Percentiles rank a stretch among this genome's conserved stretches.
These are phyloP conservation scores for Dendrocalamus sinicus DNA, from an alignment of 176 grass and related monocot genomes.

Conservation along the genomic window DNA sequence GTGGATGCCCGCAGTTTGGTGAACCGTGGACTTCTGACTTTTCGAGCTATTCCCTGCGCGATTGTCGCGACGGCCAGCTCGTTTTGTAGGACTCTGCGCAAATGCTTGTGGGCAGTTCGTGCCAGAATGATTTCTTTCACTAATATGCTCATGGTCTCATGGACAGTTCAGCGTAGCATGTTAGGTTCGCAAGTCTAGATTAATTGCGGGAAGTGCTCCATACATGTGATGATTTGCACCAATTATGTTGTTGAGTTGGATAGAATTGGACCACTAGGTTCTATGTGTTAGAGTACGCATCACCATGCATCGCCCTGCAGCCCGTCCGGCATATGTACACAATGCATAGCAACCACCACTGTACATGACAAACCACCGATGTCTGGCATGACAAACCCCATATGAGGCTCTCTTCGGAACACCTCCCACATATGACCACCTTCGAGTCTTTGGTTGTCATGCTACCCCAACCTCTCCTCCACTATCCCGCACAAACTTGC, in stretches of 20 bases:
- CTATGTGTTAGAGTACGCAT: no score
- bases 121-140: neutral
- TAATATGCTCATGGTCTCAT: no score
- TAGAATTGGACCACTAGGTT: neutral
- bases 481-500: neutral
- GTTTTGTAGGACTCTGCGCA: neutral
- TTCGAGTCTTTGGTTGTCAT: neutral
- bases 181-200: neutral
- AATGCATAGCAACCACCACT: no score
- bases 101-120: neutral
- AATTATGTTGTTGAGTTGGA: neutral
- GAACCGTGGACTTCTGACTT: slow-evolving; percentile 25
- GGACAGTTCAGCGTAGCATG: neutral
- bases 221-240: neutral
- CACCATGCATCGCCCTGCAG: no score
- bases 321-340: no score
- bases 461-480: neutral
- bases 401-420: neutral
- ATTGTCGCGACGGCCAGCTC: neutral
- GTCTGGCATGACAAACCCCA: no score
- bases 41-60: neutral
- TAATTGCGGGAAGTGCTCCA: neutral
- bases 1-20: neutral
- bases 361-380: no score
- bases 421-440: neutral